Evolutionary conservation across 2,329 filamentous ascomycete genomes (phyloP).

Genomic region (Pseudogymnoascus sp.): DNA sequence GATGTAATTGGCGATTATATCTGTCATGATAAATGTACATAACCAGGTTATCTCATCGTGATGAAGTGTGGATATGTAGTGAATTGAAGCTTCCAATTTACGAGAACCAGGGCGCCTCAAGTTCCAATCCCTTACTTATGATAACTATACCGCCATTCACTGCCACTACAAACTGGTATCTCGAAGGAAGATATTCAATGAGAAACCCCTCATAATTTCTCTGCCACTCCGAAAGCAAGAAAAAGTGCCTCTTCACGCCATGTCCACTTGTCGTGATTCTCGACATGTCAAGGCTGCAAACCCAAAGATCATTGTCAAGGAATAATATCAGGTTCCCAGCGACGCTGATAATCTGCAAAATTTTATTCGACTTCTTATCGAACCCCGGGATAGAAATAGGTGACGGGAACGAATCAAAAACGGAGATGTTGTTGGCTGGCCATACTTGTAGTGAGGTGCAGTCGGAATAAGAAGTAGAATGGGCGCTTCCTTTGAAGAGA

Average conservation of each 20-base stretch:
- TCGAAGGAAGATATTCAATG: slow-evolving; percentile 14
- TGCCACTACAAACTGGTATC: slow-evolving; percentile 16
- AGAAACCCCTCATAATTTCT: slow-evolving; percentile 11
- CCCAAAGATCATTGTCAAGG: slow-evolving; percentile 23
- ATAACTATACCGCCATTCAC: slow-evolving; percentile 16
- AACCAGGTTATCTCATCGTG: no score
- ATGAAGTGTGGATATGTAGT: no score
- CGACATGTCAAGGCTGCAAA: slow-evolving; percentile 23
- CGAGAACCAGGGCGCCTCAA: slow-evolving; percentile 15
- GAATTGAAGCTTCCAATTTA: not conserved
- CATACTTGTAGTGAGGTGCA: not conserved
- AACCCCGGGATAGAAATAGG: not conserved
- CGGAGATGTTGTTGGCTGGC: not conserved
- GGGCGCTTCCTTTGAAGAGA: not conserved
- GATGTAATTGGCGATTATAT: no score
- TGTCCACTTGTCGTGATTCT: not conserved
- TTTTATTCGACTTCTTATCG: not conserved
- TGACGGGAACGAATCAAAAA: not conserved
- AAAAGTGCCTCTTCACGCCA: slow-evolving; percentile 17
- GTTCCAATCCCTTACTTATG: slow-evolving; percentile 16
- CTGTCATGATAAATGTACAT: no score
- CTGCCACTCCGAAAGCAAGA: slow-evolving; percentile 19
- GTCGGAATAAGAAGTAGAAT: not conserved
- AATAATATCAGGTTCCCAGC: slow-evolving; percentile 19
- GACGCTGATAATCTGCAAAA: slow-evolving; percentile 16